These are phyloP conservation scores for Melaleuca quinquenervia DNA, from an alignment of 345 rosid genomes.

Conservation along the genomic window DNA sequence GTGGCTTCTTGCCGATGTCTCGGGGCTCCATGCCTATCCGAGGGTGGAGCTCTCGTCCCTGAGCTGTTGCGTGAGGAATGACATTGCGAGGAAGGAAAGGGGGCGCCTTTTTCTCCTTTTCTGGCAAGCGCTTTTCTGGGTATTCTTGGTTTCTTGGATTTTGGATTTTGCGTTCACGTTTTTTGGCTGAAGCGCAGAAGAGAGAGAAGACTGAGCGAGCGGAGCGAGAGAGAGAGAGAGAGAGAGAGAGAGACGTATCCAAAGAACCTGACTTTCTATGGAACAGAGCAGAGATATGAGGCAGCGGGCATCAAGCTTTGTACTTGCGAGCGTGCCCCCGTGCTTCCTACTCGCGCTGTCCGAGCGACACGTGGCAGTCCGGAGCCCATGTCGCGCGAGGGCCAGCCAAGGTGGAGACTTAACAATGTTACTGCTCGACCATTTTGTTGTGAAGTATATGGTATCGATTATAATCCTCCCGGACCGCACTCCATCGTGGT, in stretches of 20 bases:
- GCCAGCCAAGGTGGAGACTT: too few species aligned
- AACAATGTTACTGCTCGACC: background rate
- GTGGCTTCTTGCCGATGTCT: background rate
- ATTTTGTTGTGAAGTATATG: rapidly evolving
- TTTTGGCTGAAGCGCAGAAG: background rate
- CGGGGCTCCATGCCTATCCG: background rate
- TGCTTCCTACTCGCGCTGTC: background rate
- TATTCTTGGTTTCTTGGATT: background rate
- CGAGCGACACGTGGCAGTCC: background rate
- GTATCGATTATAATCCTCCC: rapidly evolving
- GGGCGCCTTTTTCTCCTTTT: too few species aligned
- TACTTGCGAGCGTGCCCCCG: too few species aligned
- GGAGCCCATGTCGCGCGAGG: too few species aligned
- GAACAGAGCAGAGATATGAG: background rate
- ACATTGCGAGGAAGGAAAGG: background rate
- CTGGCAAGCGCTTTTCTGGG: background rate
- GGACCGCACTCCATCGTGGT: too few species aligned
- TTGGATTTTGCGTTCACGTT: background rate
- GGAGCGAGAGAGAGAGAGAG: background rate
- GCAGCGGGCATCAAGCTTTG: too few species aligned
- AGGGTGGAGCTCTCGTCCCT: background rate
- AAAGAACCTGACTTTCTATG: background rate
- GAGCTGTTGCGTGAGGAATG: background rate
- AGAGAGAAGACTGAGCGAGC: background rate
- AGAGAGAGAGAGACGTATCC: background rate